phyloP scores from a whole-genome alignment of 805 yeast species.

The Pichia nanzhaoensis region DNA sequence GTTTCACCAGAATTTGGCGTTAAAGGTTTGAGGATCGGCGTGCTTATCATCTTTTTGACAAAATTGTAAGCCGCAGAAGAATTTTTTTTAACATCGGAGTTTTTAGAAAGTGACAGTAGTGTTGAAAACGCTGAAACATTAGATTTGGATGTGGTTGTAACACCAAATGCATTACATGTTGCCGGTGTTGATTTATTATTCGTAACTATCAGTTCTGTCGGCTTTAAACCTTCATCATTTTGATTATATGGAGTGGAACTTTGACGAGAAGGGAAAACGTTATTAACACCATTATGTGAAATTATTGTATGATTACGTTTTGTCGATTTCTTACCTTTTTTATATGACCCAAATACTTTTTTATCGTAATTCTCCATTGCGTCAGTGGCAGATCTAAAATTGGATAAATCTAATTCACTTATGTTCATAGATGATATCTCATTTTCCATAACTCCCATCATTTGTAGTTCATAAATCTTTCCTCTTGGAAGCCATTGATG shows the following conservation, averaged over 20 bases:
- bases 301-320: not conserved
- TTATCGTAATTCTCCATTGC: constrained; percentile 67
- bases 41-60: constrained; percentile 29
- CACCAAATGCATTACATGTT: constrained; percentile 31
- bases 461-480: constrained; percentile 89
- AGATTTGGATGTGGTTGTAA: constrained; percentile 30
- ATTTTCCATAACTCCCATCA: constrained; percentile 97
- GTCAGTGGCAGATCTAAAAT: constrained; percentile 38
- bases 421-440: constrained; percentile 68
- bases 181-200: constrained; percentile 27
- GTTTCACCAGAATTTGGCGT: constrained; percentile 11
- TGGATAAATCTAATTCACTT: constrained; percentile 42
- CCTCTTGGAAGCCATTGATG: constrained; percentile 89
- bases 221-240: constrained; percentile 15
- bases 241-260: not conserved
- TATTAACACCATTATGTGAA: not conserved
- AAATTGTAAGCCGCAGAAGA: constrained; percentile 24
- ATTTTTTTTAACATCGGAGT: constrained; percentile 16
- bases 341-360: constrained; percentile 36
- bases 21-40: constrained; percentile 22
- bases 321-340: not conserved
- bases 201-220: constrained; percentile 17
- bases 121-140: constrained; percentile 36
- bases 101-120: constrained; percentile 30
- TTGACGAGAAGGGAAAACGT: not conserved